phyloP scores from a whole-genome alignment of 2,329 filamentous ascomycete genomes.

The Ophiocordyceps camponoti-floridani region DNA sequence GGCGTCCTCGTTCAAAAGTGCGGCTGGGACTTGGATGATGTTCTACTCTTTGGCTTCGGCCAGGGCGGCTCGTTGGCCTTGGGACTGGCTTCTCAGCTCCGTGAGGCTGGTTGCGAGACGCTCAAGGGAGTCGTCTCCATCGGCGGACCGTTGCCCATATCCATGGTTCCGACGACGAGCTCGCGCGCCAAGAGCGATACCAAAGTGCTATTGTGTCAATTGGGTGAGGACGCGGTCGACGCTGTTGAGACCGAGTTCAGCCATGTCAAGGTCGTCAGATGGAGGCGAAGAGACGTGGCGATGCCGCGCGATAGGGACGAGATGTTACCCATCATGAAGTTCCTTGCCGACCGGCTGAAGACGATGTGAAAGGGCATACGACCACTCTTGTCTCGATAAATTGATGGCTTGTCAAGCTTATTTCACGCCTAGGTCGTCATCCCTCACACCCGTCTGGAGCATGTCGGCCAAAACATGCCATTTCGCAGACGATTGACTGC shows the following conservation, averaged over 20 bases:
- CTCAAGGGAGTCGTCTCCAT: slow-evolving; percentile 45
- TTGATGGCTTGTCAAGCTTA: not conserved
- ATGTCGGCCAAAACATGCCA: slow-evolving; percentile 76
- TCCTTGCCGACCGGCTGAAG: slow-evolving; percentile 46
- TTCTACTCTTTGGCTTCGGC: slow-evolving; percentile 48
- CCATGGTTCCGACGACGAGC: slow-evolving; percentile 28
- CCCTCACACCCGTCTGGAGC: slow-evolving; percentile 35
- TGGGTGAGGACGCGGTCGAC: slow-evolving; percentile 46
- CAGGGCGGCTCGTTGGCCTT: slow-evolving; percentile 49
- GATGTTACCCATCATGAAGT: slow-evolving; percentile 81
- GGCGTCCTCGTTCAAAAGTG: slow-evolving; percentile 33
- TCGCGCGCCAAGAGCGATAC: slow-evolving; percentile 38
- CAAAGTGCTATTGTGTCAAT: slow-evolving; percentile 39
- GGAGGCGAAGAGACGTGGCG: slow-evolving; percentile 51
- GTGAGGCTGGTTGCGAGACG: slow-evolving; percentile 15
- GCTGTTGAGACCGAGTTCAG: slow-evolving; percentile 47
- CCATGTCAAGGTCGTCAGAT: slow-evolving; percentile 48
- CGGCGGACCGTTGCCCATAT: slow-evolving; percentile 38
- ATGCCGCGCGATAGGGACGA: slow-evolving; percentile 79
- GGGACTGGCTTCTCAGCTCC: slow-evolving; percentile 29
- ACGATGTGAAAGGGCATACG: slow-evolving; percentile 5
- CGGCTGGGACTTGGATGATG: slow-evolving; percentile 40
- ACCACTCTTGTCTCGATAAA: not conserved
- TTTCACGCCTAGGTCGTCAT: slow-evolving; percentile 5
- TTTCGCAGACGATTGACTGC: slow-evolving; percentile 36